Evolutionary conservation across 768 basidiomycete species (phyloP), one percentile per base, ranked within the genome.

Genomic region (Sporobolomyces phaffii): DNA sequence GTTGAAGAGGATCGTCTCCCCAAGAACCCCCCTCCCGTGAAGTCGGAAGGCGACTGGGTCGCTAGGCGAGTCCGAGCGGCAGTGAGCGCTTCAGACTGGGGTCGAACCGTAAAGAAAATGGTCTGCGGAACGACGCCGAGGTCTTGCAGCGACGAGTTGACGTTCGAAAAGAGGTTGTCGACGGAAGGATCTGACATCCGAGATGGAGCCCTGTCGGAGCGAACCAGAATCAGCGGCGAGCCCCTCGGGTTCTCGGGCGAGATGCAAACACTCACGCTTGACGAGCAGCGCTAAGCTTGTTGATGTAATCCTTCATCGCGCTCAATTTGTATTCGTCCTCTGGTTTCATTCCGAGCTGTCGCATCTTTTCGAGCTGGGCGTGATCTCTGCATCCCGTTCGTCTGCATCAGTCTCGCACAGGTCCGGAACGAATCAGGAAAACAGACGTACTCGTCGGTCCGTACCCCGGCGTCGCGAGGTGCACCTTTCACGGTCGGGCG

Each of bases 281-380:
- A 17, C 91, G 91, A 0, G 92, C 88, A 7, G 93, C 87, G 1
- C 87, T 87, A 5, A 97, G 84, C 73, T 90, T 91, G 73, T 87
- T 88, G 44, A 99, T 82, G 75, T 94, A 91, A 68, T 94, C 91
- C 26, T 87, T 81, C 85, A 99, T 85, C 0, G 89, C 85, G n/a
- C 85, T 79, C 26, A 99, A 80, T 76, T 98, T 97, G 61, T 79
- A 82, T 76, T 97, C 92, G 73, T 94, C 93, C 29, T 80, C 80
- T 3, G 82, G 67, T 1, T 84, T 86, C 87, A 96, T 91, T 2
- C 93, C 94, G 20, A 97, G 78, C 74, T 91, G 88, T 70, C 90
- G 89, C 45, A 97, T 77, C 77, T 88, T 91, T 48, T 80, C 79
- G 24, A 92, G 77, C 59, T 94, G 86, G 0, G 77, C 76, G 64